phyloP scores from a whole-genome alignment of 2,329 filamentous ascomycete genomes.

The Tolypocladium album region DNA sequence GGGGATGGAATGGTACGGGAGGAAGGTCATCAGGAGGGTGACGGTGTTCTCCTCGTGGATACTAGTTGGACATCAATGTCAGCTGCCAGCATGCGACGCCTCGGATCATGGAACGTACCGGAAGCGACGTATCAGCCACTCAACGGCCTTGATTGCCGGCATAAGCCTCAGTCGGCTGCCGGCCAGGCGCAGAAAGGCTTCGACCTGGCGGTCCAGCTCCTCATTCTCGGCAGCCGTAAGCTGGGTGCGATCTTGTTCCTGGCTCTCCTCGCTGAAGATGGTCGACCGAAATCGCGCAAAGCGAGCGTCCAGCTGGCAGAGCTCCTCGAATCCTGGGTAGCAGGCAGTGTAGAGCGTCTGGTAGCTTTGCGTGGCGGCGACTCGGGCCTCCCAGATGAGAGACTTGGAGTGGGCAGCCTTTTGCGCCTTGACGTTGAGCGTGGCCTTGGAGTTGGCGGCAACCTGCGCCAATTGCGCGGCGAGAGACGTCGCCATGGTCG shows the following conservation, averaged over 20 bases:
- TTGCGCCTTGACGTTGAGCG: constrained; percentile 87
- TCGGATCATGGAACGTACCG: constrained; percentile 42
- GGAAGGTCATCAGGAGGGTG: constrained; percentile 69
- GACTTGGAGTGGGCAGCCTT: constrained; percentile 89
- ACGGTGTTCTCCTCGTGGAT: constrained; percentile 86
- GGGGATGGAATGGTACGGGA: constrained; percentile 83
- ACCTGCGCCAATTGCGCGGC: constrained; percentile 91
- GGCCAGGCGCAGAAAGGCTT: constrained; percentile 72
- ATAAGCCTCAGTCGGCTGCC: constrained; percentile 69
- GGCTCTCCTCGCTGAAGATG: constrained; percentile 91
- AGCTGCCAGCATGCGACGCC: background rate
- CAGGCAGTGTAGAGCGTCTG: constrained; percentile 83
- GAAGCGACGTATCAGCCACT: constrained; percentile 91
- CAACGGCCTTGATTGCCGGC: constrained; percentile 81
- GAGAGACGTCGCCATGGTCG: constrained; percentile 69
- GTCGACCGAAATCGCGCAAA: constrained; percentile 66
- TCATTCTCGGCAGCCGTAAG: constrained; percentile 75
- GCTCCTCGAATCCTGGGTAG: constrained; percentile 78
- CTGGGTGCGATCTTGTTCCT: constrained; percentile 74
- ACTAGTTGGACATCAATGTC: constrained; percentile 30
- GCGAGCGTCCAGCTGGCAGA: constrained; percentile 75
- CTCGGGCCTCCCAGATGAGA: constrained; percentile 78
- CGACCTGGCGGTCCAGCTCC: constrained; percentile 66
- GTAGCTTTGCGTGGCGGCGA: constrained; percentile 81
- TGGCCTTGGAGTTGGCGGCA: constrained; percentile 78